These are phyloP conservation scores for Cercospora zeae-maydis DNA, from an alignment of 2,329 filamentous ascomycete species.

Conservation along the genomic window DNA sequence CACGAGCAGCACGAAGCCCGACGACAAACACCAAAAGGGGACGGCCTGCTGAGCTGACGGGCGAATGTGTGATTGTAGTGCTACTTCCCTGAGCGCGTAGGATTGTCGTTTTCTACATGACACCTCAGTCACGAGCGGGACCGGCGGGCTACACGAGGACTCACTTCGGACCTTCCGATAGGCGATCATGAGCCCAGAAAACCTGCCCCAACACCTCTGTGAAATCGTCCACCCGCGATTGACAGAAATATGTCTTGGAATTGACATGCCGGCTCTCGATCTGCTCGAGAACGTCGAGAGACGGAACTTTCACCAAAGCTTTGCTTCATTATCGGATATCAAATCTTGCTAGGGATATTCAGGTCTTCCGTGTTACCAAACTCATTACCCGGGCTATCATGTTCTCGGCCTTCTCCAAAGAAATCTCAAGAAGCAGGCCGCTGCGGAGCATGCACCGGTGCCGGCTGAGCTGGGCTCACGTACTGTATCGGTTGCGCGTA, in stretches of 20 bases:
- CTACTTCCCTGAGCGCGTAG: not conserved
- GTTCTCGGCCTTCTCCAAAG: not conserved
- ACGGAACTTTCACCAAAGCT: not conserved
- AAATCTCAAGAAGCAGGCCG: too few relatives aligned
- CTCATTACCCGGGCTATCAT: not conserved
- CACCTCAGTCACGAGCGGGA: not conserved
- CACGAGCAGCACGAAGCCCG: not conserved
- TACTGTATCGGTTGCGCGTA: slow-evolving; percentile 1
- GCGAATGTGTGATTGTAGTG: not conserved
- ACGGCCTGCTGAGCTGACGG: not conserved
- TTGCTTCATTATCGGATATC: not conserved
- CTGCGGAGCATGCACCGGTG: not conserved
- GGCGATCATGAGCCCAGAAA: not conserved
- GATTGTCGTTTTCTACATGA: not conserved
- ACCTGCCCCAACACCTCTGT: too few relatives aligned
- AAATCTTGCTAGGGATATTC: not conserved
- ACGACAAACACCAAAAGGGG: not conserved
- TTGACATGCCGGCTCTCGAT: not conserved
- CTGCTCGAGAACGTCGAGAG: not conserved
- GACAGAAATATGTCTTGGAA: too few relatives aligned
- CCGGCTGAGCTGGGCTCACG: not conserved
- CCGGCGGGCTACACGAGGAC: not conserved
- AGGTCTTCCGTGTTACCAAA: not conserved
- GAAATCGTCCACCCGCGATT: too few relatives aligned
- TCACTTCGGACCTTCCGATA: not conserved